These are phyloP conservation scores for Leptomonas seymouri DNA, from an alignment of 208 protist species.

Conservation along the genomic window DNA sequence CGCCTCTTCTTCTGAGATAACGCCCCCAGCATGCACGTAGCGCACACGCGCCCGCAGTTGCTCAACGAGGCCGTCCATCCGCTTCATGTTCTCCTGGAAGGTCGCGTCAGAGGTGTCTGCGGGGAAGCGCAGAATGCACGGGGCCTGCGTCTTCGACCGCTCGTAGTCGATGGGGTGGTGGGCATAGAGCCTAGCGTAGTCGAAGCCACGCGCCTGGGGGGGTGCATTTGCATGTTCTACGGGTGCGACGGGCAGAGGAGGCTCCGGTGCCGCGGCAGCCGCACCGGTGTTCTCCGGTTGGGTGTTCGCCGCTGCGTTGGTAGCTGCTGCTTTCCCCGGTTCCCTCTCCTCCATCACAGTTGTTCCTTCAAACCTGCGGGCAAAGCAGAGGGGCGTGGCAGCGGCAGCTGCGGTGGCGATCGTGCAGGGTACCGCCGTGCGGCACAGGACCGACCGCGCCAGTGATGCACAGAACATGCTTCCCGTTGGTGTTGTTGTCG, in stretches of 20 bases:
- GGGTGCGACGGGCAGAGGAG: not conserved
- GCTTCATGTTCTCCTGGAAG: constrained; percentile 52
- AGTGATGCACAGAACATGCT: constrained; percentile 11
- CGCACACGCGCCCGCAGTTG: constrained; percentile 46
- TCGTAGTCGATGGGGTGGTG: constrained; percentile 59
- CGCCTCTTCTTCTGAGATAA: constrained; percentile 24
- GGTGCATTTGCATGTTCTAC: not conserved
- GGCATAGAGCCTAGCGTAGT: constrained; percentile 39
- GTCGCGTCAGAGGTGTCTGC: constrained; percentile 36
- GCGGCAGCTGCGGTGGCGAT: not conserved
- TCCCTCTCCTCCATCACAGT: not conserved
- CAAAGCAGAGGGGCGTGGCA: not conserved
- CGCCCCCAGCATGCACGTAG: constrained; percentile 35
- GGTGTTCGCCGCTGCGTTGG: not conserved
- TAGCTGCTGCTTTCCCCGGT: not conserved
- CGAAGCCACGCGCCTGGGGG: constrained; percentile 7
- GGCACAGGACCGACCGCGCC: constrained; percentile 11
- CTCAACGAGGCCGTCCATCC: constrained; percentile 51
- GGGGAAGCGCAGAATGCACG: constrained; percentile 56
- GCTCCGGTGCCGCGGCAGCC: not conserved
- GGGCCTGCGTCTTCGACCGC: constrained; percentile 27
- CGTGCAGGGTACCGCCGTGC: constrained; percentile 7
- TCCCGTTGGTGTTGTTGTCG: not conserved
- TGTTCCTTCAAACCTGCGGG: not conserved
- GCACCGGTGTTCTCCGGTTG: not conserved